phyloP scores from a whole-genome alignment of 75 land plant species.

The Isoetes taiwanensis region DNA sequence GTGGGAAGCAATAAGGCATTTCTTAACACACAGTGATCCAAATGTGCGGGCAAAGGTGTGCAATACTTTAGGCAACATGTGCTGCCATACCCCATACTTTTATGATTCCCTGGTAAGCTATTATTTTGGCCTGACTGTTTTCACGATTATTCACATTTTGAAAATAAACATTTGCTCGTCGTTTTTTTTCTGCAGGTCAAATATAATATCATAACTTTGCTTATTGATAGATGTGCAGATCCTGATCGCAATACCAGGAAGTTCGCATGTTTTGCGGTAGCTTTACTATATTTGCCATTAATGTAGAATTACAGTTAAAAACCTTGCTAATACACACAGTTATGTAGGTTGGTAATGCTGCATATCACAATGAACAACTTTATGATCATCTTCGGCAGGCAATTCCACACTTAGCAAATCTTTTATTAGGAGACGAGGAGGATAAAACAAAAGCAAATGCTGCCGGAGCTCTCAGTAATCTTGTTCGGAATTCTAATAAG shows the following conservation, averaged over 20 bases:
- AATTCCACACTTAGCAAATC: slow-evolving; percentile 69
- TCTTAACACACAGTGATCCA: slow-evolving; percentile 56
- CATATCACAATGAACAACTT: slow-evolving; percentile 74
- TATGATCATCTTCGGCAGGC: slow-evolving; percentile 69
- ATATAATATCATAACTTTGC: slow-evolving; percentile 52
- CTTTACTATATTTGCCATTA: not conserved
- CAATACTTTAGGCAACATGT: slow-evolving; percentile 97
- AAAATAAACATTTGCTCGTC: not conserved
- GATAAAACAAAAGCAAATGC: slow-evolving; percentile 98
- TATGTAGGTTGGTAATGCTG: slow-evolving; percentile 95
- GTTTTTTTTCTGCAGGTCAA: slow-evolving; percentile 35
- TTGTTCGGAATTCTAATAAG: slow-evolving; percentile 76
- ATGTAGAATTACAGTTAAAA: not conserved
- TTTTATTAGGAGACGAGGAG: slow-evolving; percentile 75
- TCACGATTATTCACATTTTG: not conserved
- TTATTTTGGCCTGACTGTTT: slow-evolving; percentile 3
- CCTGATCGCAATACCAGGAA: slow-evolving; percentile 82
- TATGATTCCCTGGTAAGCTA: slow-evolving; percentile 58
- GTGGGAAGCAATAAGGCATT: slow-evolving; percentile 37
- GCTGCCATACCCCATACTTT: slow-evolving; percentile 78
- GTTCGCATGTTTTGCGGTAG: slow-evolving; percentile 97
- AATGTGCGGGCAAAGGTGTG: slow-evolving; percentile 89
- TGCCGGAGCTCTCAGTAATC: slow-evolving; percentile 96
- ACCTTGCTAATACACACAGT: not conserved
- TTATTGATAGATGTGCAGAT: slow-evolving; percentile 92